Evolutionary conservation across 169 alveolate genomes (phyloP), one percentile per base, ranked within the genome.

Genomic region (Plasmodium malariae): DNA sequence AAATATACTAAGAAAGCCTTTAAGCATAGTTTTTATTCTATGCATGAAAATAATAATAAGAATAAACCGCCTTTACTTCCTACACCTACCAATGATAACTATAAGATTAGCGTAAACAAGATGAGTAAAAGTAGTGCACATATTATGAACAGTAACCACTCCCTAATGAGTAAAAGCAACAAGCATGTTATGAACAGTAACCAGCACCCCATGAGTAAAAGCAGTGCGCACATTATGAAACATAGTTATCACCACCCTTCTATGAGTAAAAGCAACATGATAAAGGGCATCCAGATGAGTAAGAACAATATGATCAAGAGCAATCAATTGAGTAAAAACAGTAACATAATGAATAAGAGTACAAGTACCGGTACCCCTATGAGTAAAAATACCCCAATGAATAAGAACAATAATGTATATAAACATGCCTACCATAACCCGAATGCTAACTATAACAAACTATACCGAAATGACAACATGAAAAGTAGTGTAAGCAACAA

Each of bases 21-120:
- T 68, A 68, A 68, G 2, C 34, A 67, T 40, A 32, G 21, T 30
- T 12, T 11, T 68, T 24, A 37, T 68, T 5, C 32, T 0, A 0
- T 40, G 1, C 6, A 11, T 68, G 59, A 28, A n/a, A n/a, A n/a
- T n/a, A n/a, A 68, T 37, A 68, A 68, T 68, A 68, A 68, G 40
- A 40, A 68, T 68, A 68, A 68, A 40, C 78, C 78, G 4, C 78
- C 78, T 68, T 37, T 68, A 37, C 26, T 68, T 6, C 78, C 78
- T 7, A 68, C 78, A 21, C 78, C 78, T 37, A 34, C n/a, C 14
- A 40, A 5, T 19, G 78, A 68, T 5, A 40, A 37, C 0, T 19
- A 68, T 24, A 30, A 30, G 28, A 26, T 0, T 57, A 26, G 19
- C 17, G 19, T 9, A 9, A 40, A 40, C 9, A 21, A 5, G n/a